phyloP scores from a whole-genome alignment of 257 asterid genomes.

The Solanum lignicaule region DNA sequence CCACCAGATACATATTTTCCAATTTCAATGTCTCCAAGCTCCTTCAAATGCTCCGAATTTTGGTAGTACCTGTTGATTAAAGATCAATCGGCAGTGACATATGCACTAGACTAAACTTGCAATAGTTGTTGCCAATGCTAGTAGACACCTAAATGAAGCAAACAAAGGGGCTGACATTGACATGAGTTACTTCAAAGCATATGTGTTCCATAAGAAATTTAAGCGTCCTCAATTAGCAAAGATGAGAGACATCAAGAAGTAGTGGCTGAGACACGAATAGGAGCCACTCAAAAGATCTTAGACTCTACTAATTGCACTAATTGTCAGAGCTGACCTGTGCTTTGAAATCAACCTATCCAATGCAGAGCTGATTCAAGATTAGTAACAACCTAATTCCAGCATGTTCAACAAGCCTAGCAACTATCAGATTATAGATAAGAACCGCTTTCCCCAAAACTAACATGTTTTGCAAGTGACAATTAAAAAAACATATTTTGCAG shows the following conservation, averaged over 20 bases:
- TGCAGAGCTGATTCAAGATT: neutral
- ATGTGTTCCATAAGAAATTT: neutral
- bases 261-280: neutral
- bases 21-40: conserved; percentile 88
- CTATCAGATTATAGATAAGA: neutral
- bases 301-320: neutral
- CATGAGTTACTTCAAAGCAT: neutral
- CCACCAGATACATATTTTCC: conserved; percentile 98
- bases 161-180: neutral
- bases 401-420: neutral
- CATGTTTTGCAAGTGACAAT: neutral
- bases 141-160: neutral
- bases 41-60: conserved; percentile 90
- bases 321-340: neutral
- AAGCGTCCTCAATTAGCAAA: neutral
- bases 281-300: neutral
- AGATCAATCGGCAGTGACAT: conserved; percentile 22
- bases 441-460: neutral
- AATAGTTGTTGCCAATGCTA: neutral
- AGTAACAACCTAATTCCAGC: neutral
- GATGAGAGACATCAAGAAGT: neutral
- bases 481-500: neutral
- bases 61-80: conserved; percentile 85
- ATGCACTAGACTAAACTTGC: neutral
- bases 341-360: neutral